These are phyloP conservation scores for Lichtheimia ornata DNA, from an alignment of 371 early-diverging fungal species.

Conservation along the genomic window DNA sequence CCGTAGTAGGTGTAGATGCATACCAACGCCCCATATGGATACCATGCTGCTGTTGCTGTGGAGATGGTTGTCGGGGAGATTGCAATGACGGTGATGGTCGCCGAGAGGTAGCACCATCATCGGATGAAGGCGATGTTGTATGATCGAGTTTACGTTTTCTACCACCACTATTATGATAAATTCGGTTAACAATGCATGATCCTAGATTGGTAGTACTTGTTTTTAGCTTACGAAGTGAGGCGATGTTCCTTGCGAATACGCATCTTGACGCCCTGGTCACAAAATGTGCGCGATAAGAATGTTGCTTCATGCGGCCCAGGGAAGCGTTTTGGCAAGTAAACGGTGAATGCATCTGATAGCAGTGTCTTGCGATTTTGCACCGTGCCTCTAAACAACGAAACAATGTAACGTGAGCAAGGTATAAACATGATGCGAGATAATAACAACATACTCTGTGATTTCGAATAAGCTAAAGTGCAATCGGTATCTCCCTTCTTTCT, in stretches of 20 bases:
- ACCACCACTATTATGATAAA: neutral
- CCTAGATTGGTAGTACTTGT: neutral
- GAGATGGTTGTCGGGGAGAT: too few species aligned
- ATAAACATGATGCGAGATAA: neutral
- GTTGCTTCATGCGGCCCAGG: constrained; percentile 83
- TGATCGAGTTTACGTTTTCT: constrained; percentile 17
- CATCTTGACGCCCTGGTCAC: constrained; percentile 53
- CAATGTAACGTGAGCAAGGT: neutral
- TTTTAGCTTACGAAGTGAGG: constrained; percentile 28
- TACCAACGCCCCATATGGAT: too few species aligned
- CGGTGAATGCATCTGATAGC: constrained; percentile 69
- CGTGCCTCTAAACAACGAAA: constrained; percentile 23
- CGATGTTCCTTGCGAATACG: constrained; percentile 45
- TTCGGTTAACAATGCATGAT: neutral
- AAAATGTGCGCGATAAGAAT: constrained; percentile 48
- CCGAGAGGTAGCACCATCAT: neutral
- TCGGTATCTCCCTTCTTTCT: constrained; percentile 84
- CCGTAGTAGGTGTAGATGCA: too few species aligned
- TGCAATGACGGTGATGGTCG: too few species aligned
- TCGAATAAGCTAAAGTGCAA: constrained; percentile 90
- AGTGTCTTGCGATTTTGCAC: constrained; percentile 34
- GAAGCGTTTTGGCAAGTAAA: constrained; percentile 87
- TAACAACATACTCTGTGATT: constrained; percentile 66
- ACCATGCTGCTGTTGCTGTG: too few species aligned
- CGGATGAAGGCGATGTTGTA: neutral